A percentile compares a stretch with the other conserved stretches of the same genome.
Conservation (phyloP, 2,329 filamentous ascomycete species). For the Aspergillus floridensis region DNA sequence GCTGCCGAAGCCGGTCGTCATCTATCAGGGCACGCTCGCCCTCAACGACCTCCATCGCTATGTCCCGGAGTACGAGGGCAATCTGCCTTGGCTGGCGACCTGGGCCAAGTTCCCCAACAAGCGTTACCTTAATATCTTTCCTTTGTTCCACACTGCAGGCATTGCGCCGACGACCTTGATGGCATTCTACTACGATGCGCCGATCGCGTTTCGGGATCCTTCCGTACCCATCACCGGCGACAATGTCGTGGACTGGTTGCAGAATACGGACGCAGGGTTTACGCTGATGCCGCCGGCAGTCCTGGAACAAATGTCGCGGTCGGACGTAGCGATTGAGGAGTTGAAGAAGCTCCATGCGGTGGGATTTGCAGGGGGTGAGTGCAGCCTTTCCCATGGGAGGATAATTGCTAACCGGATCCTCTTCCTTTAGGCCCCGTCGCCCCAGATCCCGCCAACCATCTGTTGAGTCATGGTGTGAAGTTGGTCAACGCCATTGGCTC, state of each 20-base stretch:
- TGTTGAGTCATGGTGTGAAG: neutral
- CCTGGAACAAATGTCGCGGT: conserved; percentile 10
- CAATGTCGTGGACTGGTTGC: conserved; percentile 6
- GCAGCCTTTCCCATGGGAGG: neutral
- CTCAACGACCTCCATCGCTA: conserved; percentile 12
- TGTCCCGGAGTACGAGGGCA: conserved; percentile 2
- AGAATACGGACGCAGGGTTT: neutral
- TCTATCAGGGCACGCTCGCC: conserved; percentile 21
- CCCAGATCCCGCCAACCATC: neutral
- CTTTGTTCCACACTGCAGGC: conserved; percentile 8
- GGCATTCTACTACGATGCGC: conserved; percentile 4
- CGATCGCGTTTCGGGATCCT: neutral
- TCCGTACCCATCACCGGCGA: conserved; percentile 8
- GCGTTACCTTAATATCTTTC: conserved; percentile 6
- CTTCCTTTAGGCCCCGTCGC: neutral
- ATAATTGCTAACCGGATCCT: neutral
- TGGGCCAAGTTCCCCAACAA: conserved; percentile 2
- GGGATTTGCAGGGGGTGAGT: conserved; percentile 4
- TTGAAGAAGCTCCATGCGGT: conserved; percentile 4
- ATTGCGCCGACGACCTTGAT: neutral
- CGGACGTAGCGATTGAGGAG: neutral
- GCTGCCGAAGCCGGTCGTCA: conserved; percentile 36
- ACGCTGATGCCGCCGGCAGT: conserved; percentile 6
- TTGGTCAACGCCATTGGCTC: conserved; percentile 3
- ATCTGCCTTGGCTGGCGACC: neutral